Evolutionary conservation across 2,329 filamentous ascomycete genomes (phyloP).

Genomic region (Tolypocladium inflatum): DNA sequence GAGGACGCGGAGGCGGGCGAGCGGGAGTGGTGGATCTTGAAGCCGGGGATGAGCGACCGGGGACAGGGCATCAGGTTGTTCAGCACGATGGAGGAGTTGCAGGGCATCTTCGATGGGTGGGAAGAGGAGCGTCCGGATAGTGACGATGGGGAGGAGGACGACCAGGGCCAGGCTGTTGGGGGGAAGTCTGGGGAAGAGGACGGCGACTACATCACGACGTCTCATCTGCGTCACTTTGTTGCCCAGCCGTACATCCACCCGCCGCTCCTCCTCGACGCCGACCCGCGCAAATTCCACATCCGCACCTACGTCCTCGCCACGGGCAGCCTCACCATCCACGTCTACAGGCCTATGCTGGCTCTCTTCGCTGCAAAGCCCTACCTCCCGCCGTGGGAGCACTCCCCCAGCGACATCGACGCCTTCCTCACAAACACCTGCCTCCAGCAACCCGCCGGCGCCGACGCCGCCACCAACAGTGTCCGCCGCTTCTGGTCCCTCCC

Average conservation of each 20-base stretch:
- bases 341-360: conserved; percentile 86
- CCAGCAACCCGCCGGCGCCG: conserved; percentile 42
- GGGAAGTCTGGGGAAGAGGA: conserved; percentile 13
- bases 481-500: conserved; percentile 63
- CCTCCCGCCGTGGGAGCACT: conserved; percentile 47
- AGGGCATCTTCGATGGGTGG: conserved; percentile 84
- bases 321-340: conserved; percentile 70
- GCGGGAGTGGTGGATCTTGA: conserved; percentile 93
- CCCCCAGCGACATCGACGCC: conserved; percentile 46
- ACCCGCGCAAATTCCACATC: conserved; percentile 84
- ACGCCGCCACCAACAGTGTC: conserved; percentile 44
- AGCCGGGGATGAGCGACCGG: conserved; percentile 94
- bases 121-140: conserved; percentile 59
- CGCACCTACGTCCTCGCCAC: conserved; percentile 80
- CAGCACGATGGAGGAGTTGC: conserved; percentile 73
- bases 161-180: conserved; percentile 13
- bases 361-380: conserved; percentile 79
- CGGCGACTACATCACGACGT: conserved; percentile 61
- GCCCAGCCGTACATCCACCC: conserved; percentile 91
- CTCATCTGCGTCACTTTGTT: conserved; percentile 90
- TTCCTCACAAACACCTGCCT: conserved; percentile 96
- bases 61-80: conserved; percentile 91
- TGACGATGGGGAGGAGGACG: conserved; percentile 50
- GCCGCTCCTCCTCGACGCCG: conserved; percentile 58
- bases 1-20: conserved; percentile 21